A percentile compares a stretch with the other conserved stretches of the same genome.
Conservation (phyloP, 176 grass and related monocot genomes). For the Eragrostis curvula region DNA sequence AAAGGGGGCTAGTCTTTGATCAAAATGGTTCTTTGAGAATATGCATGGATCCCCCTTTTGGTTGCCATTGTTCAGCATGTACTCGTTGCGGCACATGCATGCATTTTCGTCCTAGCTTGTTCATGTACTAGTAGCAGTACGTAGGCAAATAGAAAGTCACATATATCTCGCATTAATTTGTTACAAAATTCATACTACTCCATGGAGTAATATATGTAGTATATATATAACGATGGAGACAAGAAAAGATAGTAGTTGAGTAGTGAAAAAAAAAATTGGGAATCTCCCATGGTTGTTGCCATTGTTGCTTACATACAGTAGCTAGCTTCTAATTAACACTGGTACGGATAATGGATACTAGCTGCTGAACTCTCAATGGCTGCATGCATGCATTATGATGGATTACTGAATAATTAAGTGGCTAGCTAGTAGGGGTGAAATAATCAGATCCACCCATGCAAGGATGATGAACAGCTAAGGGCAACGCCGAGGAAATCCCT, state of each 20-base stretch:
- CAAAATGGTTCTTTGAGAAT: constrained; percentile 42
- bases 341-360: too few relatives aligned
- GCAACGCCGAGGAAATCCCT: constrained; percentile 91
- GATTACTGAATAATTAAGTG: background rate
- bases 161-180: constrained; percentile 22
- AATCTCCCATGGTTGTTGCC: too few relatives aligned
- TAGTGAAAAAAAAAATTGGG: too few relatives aligned
- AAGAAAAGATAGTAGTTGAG: too few relatives aligned
- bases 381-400: background rate
- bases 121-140: too few relatives aligned
- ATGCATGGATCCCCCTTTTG: constrained; percentile 33
- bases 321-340: too few relatives aligned
- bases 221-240: too few relatives aligned
- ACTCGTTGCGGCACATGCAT: too few relatives aligned
- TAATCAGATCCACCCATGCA: constrained; percentile 71
- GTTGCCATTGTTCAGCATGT: too few relatives aligned
- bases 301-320: background rate
- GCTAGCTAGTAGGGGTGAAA: background rate
- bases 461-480: constrained; percentile 67
- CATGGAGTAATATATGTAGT: too few relatives aligned
- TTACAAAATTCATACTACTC: constrained; percentile 6
- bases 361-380: background rate
- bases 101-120: too few relatives aligned
- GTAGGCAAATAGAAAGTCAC: constrained; percentile 38
- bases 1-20: constrained; percentile 37